Base-by-base conservation (phyloP, 805 yeast genomes). In the Ogataea degrootiae region DNA sequence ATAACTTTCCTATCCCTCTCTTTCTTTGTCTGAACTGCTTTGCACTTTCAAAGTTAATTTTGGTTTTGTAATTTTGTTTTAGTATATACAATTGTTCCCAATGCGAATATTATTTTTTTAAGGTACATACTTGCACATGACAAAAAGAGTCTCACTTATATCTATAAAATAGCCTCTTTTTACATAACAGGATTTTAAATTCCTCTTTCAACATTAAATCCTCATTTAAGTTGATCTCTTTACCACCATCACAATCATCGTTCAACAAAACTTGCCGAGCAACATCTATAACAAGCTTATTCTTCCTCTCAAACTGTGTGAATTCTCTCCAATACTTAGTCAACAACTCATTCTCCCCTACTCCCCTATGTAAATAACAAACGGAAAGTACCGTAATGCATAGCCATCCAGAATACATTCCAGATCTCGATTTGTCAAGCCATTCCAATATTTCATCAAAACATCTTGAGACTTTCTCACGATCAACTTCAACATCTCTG, bases 151-250 rank as follows among this genome's bases (percentile, higher is more conserved):
- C 31, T 26, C 11, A 26, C 12, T 9, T 26, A 26, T 26, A 26
- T 11, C 31, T 26, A 9, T 9, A 9, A 26, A 26, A 26, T 26
- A 46, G 31, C 34, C 44, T 51, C 43, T 54, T 50, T 37, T 48
- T 54, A 19, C 48, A 43, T 14, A 48, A 44, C 38, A 35, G 29
- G 19, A 41, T 44, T 33, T 44, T 44, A 34, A 54, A 57, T 40
- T 42, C 22, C 31, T 51, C 56, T 26, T 48, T 50, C 33, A 53
- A 38, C 6, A 57, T 19, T 21, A 49, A 42, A 39, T 57, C 55
- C 3, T 34, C 14, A 16, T 50, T 48, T 33, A 53, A 39, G n/a
- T 42, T 34, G 14, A 54, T 39, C 8, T 33, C 23, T 3, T 34
- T 22, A 9, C 33, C 17, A 21, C 19, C 36, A 15, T 19, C 22